phyloP scores from a whole-genome alignment of 2,329 filamentous ascomycete species.

The Monilinia polystroma region DNA sequence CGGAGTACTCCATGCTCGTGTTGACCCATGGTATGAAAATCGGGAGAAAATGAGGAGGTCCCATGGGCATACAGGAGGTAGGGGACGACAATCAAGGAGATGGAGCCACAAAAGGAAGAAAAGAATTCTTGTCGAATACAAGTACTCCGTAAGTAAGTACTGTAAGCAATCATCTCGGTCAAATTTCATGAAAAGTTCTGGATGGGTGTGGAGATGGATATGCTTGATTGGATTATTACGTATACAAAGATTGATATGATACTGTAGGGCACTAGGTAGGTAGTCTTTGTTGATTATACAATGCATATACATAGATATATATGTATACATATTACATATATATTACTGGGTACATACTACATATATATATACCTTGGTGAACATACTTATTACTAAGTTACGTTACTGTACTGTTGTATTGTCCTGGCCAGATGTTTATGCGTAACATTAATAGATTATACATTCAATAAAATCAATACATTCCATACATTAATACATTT shows the following conservation, averaged over 20 bases:
- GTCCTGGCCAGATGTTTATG: neutral
- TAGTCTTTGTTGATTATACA: no score
- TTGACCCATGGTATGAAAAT: constrained; percentile 7
- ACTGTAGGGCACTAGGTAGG: no score
- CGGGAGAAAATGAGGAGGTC: constrained; percentile 20
- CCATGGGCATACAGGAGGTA: constrained; percentile 1
- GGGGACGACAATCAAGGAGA: neutral
- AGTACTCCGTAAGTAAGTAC: no score
- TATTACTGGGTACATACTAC: no score
- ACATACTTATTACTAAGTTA: no score
- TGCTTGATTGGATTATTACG: neutral
- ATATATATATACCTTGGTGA: no score
- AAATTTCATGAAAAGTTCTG: constrained; percentile 1
- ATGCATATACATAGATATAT: no score
- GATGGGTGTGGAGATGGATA: neutral
- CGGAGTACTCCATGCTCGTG: constrained; percentile 12
- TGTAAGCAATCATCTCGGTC: neutral
- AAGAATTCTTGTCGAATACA: no score
- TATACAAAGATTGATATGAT: neutral
- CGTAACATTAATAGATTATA: neutral
- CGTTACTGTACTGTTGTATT: no score
- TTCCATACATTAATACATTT: no score
- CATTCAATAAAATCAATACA: neutral
- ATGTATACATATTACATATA: no score
- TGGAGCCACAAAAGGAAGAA: neutral